These are phyloP conservation scores for Ganoderma sinense DNA, from an alignment of 1,284 basidiomycete genomes.

Conservation along the genomic window DNA sequence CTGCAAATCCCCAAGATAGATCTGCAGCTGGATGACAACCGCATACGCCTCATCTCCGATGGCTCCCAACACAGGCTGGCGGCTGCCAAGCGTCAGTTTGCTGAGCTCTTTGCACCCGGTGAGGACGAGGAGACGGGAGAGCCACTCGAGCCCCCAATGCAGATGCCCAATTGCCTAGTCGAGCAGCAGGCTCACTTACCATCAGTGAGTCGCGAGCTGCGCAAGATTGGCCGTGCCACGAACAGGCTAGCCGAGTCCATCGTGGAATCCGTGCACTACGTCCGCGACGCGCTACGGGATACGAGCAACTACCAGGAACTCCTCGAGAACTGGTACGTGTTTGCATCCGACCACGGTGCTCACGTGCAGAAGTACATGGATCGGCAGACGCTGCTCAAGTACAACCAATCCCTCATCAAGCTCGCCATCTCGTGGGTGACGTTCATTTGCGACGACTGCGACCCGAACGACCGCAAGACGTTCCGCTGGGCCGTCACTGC, in stretches of 20 bases:
- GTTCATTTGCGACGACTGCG: constrained; percentile 98
- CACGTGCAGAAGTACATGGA: constrained; percentile 92
- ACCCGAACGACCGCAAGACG: constrained; percentile 94
- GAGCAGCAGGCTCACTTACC: constrained; percentile 95
- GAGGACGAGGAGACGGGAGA: constrained; percentile 65
- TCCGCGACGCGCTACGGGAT: constrained; percentile 72
- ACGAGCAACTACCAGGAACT: constrained; percentile 83
- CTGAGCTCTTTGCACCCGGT: constrained; percentile 65
- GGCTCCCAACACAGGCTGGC: constrained; percentile 83
- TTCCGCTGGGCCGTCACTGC: constrained; percentile 99
- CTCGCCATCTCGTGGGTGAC: constrained; percentile 97
- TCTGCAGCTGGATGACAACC: constrained; percentile 83
- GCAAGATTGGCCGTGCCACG: constrained; percentile 90
- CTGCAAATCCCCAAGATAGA: constrained; percentile 76
- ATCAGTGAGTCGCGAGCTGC: constrained; percentile 87
- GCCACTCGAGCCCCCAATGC: constrained; percentile 49
- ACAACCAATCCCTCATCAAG: constrained; percentile 85
- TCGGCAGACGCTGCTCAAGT: constrained; percentile 71
- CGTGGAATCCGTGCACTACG: constrained; percentile 88
- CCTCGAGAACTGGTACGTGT: constrained; percentile 95
- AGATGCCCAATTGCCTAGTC: constrained; percentile 67
- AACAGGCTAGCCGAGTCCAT: constrained; percentile 94
- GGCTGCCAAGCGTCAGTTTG: constrained; percentile 83
- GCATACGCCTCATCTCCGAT: constrained; percentile 88
- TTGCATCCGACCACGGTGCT: constrained; percentile 95